Evolutionary conservation across 1,139 yeast genomes (phyloP).

Genomic region (Zhuliangozyma blackwelliae): DNA sequence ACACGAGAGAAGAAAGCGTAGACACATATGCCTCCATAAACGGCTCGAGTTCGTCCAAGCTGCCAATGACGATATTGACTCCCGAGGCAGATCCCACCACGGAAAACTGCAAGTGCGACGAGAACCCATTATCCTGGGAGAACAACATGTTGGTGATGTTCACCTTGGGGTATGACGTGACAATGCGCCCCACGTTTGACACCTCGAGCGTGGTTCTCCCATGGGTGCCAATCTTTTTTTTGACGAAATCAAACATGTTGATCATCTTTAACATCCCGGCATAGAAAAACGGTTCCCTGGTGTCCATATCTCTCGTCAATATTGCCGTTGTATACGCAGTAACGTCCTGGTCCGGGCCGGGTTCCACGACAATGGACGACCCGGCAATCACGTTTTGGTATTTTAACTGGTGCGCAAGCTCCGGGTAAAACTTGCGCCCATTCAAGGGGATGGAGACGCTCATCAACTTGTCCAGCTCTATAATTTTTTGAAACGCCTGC

Average conservation of each 20-base stretch:
- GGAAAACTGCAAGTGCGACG: slow-evolving; percentile 17
- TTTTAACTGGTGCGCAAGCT: slow-evolving; percentile 8
- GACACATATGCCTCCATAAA: slow-evolving; percentile 8
- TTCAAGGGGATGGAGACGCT: slow-evolving; percentile 15
- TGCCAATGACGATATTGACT: slow-evolving; percentile 19
- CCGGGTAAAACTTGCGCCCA: slow-evolving; percentile 25
- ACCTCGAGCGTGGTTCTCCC: slow-evolving; percentile 18
- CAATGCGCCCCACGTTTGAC: slow-evolving; percentile 24
- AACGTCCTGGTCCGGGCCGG: slow-evolving; percentile 9
- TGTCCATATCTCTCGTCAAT: slow-evolving; percentile 9
- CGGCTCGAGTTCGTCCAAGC: slow-evolving; percentile 13
- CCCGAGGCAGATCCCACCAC: slow-evolving; percentile 18
- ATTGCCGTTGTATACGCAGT: slow-evolving; percentile 6
- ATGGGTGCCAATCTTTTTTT: slow-evolving; percentile 9
- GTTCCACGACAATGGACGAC: slow-evolving; percentile 9
- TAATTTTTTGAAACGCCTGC: slow-evolving; percentile 15
- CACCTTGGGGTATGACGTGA: slow-evolving; percentile 11
- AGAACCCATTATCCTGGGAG: slow-evolving; percentile 22
- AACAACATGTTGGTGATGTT: slow-evolving; percentile 18
- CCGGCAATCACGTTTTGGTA: slow-evolving; percentile 19
- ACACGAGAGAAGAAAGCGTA: no score
- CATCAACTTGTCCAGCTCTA: slow-evolving; percentile 6
- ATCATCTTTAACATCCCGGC: slow-evolving; percentile 17
- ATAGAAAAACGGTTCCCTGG: slow-evolving; percentile 13
- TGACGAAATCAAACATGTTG: slow-evolving; percentile 11